Conservation (phyloP, 768 basidiomycete genomes). For the Leccinum disarticulatum region DNA sequence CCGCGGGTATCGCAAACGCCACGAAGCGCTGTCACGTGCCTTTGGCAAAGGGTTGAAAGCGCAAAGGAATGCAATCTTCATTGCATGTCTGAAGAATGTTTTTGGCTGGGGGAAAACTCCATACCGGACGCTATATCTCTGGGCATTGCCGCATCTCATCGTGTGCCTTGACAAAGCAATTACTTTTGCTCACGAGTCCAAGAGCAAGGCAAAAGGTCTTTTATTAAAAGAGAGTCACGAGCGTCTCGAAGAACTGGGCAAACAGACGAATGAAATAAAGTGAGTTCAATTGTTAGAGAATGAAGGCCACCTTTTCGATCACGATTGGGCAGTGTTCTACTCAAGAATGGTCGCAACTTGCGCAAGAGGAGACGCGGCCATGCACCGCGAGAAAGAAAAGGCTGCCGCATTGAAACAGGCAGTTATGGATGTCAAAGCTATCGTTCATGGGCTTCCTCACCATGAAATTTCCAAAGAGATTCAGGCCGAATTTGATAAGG, state of each 20-base stretch:
- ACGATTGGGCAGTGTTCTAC: slow-evolving; percentile 19
- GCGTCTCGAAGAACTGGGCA: slow-evolving; percentile 35
- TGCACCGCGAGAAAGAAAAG: slow-evolving; percentile 30
- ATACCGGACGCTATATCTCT: slow-evolving; percentile 39
- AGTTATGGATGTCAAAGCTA: slow-evolving; percentile 27
- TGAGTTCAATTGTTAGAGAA: slow-evolving; percentile 19
- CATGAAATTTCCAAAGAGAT: slow-evolving; percentile 14
- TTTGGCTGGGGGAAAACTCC: slow-evolving; percentile 29
- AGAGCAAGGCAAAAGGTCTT: slow-evolving; percentile 33
- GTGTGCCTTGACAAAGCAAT: slow-evolving; percentile 40
- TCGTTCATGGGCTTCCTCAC: slow-evolving; percentile 29
- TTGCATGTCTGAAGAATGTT: slow-evolving; percentile 27
- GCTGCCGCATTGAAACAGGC: slow-evolving; percentile 26
- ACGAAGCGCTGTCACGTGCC: slow-evolving; percentile 5
- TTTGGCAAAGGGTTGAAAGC: slow-evolving; percentile 20
- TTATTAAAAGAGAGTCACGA: slow-evolving; percentile 32
- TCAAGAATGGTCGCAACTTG: slow-evolving; percentile 29
- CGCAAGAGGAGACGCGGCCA: slow-evolving; percentile 26
- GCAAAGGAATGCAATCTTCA: slow-evolving; percentile 27
- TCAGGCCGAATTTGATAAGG: slow-evolving; percentile 28
- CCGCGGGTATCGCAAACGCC: slow-evolving; percentile 8
- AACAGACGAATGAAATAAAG: slow-evolving; percentile 33
- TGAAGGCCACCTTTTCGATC: background rate
- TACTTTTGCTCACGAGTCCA: slow-evolving; percentile 25
- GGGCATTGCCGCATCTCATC: slow-evolving; percentile 41